Evolutionary conservation across 345 rosid species (phyloP).

Genomic region (Anastatica hierochuntica): DNA sequence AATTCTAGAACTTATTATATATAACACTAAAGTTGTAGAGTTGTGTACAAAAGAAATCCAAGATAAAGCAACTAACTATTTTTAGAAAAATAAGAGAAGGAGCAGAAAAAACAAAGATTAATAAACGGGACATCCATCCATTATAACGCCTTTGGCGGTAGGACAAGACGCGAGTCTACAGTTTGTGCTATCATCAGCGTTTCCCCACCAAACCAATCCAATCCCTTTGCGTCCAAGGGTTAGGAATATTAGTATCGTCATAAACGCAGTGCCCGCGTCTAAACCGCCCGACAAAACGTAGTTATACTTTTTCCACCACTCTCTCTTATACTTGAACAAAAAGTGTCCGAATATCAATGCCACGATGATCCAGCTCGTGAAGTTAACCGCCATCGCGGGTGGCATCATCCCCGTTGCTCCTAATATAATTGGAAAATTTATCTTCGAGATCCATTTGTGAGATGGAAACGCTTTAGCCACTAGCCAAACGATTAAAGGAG

Average conservation of each 20-base stretch:
- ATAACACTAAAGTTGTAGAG: no score
- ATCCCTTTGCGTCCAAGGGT: conserved; percentile 38
- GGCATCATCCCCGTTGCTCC: conserved; percentile 83
- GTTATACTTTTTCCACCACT: conserved; percentile 69
- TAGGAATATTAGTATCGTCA: conserved; percentile 50
- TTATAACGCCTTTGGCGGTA: conserved; percentile 44
- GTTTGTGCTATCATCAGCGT: conserved; percentile 52
- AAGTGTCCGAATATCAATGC: conserved; percentile 56
- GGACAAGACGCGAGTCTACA: conserved; percentile 68
- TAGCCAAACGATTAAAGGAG: conserved; percentile 65
- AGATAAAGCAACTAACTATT: no score
- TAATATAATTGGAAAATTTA: conserved; percentile 63
- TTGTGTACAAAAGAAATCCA: no score
- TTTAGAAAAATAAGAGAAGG: no score
- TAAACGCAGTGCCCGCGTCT: conserved; percentile 76
- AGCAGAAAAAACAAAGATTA: neutral
- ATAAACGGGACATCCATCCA: conserved; percentile 58
- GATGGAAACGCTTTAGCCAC: conserved; percentile 51
- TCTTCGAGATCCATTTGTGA: conserved; percentile 45
- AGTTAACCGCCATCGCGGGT: conserved; percentile 72
- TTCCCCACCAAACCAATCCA: conserved; percentile 66
- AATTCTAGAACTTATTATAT: no score
- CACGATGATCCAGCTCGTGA: conserved; percentile 49
- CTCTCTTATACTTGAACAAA: conserved; percentile 36
- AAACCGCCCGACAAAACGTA: conserved; percentile 72